phyloP scores from a whole-genome alignment of 2,329 filamentous ascomycete species.

The Xylaria hypoxylon region DNA sequence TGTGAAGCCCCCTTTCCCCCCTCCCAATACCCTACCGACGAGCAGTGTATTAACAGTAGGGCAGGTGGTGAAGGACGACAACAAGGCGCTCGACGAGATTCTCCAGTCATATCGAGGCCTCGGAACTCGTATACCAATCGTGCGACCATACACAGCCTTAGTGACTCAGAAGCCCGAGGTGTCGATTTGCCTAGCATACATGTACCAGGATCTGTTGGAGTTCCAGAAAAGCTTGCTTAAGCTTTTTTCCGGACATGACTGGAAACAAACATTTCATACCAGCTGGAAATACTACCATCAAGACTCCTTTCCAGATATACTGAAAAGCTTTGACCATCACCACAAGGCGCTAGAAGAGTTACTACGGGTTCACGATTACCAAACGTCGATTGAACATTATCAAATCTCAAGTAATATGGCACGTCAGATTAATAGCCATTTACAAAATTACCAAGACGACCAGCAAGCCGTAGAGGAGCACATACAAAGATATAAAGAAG shows the following conservation, averaged over 20 bases:
- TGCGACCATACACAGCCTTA: slow-evolving; percentile 26
- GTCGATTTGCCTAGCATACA: slow-evolving; percentile 39
- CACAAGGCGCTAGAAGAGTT: slow-evolving; percentile 28
- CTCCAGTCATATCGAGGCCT: slow-evolving; percentile 42
- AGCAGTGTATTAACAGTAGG: slow-evolving; percentile 14
- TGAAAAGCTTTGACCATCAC: slow-evolving; percentile 25
- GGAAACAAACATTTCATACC: slow-evolving; percentile 35
- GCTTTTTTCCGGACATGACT: slow-evolving; percentile 27
- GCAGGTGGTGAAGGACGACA: slow-evolving; percentile 38
- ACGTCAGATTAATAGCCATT: slow-evolving; percentile 30
- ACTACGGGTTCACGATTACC: slow-evolving; percentile 22
- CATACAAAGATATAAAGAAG: slow-evolving; percentile 37
- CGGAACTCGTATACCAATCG: slow-evolving; percentile 38
- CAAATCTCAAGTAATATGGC: slow-evolving; percentile 25
- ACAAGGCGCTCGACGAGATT: slow-evolving; percentile 33
- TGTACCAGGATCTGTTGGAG: slow-evolving; percentile 43
- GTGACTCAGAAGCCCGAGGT: slow-evolving; percentile 36
- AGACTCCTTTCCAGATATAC: slow-evolving; percentile 17
- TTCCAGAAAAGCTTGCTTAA: slow-evolving; percentile 41
- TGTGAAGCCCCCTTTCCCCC: slow-evolving; percentile 25
- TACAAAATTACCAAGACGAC: slow-evolving; percentile 35
- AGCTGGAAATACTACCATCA: slow-evolving; percentile 37
- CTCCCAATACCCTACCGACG: not conserved
- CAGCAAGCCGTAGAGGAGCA: slow-evolving; percentile 18
- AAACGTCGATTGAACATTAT: slow-evolving; percentile 16